A percentile compares a stretch with the other conserved stretches of the same genome.
Conservation (phyloP, 2,329 filamentous ascomycete species). For the Colletotrichum somersetense region DNA sequence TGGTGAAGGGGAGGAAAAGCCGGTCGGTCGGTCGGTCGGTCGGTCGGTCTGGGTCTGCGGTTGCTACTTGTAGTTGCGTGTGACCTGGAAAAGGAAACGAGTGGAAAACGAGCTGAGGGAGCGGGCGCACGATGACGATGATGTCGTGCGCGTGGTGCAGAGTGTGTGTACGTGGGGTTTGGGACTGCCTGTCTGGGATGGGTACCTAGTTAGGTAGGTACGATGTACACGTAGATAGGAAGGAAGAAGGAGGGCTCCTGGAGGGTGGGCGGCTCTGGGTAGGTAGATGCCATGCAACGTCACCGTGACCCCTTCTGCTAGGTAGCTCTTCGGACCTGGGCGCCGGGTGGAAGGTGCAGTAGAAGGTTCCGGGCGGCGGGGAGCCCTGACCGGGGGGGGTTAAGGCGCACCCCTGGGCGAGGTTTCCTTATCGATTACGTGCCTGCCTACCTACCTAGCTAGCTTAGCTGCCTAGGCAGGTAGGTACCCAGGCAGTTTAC, state of each 20-base stretch:
- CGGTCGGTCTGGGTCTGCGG: background rate
- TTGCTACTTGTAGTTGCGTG: background rate
- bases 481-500: too few species aligned
- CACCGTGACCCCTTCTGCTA: constrained; percentile 13
- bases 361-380: constrained; percentile 34
- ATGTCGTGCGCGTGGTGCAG: background rate
- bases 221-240: background rate
- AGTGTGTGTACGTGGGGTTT: background rate
- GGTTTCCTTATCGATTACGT: constrained; percentile 18
- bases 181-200: background rate
- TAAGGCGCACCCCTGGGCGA: background rate
- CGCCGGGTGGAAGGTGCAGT: constrained; percentile 37
- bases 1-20: background rate
- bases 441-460: background rate
- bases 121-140: background rate
- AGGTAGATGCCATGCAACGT: constrained; percentile 13
- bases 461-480: too few species aligned
- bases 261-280: background rate
- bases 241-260: background rate
- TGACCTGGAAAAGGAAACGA: background rate
- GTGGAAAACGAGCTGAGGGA: background rate
- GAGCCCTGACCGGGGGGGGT: background rate
- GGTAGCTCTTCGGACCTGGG: constrained; percentile 13
- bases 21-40: background rate
- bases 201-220: background rate